Evolutionary conservation across 2,329 filamentous ascomycete species (phyloP).

Genomic region (Colletotrichum acutatum): DNA sequence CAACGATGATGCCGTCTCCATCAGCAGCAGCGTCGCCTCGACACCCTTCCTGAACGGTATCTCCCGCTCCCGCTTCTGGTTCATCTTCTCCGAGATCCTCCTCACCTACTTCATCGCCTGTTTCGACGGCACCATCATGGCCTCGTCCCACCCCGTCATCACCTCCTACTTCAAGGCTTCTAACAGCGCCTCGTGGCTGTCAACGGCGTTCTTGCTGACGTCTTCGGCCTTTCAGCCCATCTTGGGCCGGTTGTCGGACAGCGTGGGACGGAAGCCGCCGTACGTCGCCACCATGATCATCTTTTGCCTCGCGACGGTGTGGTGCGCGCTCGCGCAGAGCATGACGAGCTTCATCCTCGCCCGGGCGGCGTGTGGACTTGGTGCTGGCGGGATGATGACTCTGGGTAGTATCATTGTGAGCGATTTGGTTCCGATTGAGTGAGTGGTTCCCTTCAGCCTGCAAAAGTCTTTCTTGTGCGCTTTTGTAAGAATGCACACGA

Average conservation of each 20-base stretch:
- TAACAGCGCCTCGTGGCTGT: constrained; percentile 85
- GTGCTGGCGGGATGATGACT: constrained; percentile 77
- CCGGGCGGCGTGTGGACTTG: constrained; percentile 76
- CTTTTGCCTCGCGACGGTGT: constrained; percentile 73
- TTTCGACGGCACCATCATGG: constrained; percentile 86
- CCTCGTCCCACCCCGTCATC: constrained; percentile 82
- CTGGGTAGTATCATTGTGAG: constrained; percentile 78
- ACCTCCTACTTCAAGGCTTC: constrained; percentile 83
- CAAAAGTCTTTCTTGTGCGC: no score
- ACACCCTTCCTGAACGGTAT: constrained; percentile 56
- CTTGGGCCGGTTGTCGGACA: constrained; percentile 79
- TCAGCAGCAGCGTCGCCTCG: constrained; percentile 27
- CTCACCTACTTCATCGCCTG: constrained; percentile 67
- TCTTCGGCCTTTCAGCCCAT: constrained; percentile 82
- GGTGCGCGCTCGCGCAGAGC: constrained; percentile 74
- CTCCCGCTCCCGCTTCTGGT: constrained; percentile 65
- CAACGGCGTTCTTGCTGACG: constrained; percentile 81
- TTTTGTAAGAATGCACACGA: not conserved
- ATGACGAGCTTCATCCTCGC: constrained; percentile 79
- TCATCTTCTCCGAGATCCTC: constrained; percentile 70
- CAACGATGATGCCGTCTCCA: constrained; percentile 21
- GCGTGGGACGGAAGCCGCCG: constrained; percentile 73
- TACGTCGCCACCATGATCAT: constrained; percentile 73
- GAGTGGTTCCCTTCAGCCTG: constrained; percentile 42
- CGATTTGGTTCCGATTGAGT: constrained; percentile 79